Conservation (phyloP, 371 early-diverging fungal genomes). For the Zychaea mexicana region DNA sequence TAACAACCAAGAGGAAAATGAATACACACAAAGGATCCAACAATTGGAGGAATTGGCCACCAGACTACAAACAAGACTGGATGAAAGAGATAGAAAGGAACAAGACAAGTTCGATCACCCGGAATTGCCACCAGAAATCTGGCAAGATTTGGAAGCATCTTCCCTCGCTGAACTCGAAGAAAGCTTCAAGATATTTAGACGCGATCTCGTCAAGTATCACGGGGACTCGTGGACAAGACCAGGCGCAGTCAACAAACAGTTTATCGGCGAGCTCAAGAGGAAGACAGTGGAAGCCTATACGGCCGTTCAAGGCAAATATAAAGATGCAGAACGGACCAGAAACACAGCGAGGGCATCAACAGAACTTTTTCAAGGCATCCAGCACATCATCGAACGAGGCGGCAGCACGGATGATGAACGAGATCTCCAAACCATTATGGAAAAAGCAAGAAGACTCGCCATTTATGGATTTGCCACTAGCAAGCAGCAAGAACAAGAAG, state of each 20-base stretch:
- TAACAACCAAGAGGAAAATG: neutral
- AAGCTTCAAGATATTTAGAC: neutral
- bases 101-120: no score
- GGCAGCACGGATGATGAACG: conserved; percentile 1
- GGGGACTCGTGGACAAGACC: conserved; percentile 6
- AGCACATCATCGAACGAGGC: neutral
- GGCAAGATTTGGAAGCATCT: neutral
- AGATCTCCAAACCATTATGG: neutral
- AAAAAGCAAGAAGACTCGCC: conserved; percentile 9
- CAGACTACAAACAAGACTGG: neutral
- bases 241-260: conserved; percentile 9
- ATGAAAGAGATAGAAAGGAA: neutral
- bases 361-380: conserved; percentile 9
- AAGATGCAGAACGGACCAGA: conserved; percentile 6
- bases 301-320: neutral
- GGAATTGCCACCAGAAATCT: neutral
- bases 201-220: neutral
- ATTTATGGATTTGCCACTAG: conserved; percentile 12
- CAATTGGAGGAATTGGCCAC: neutral
- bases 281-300: neutral
- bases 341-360: conserved; percentile 9
- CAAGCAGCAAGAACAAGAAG: conserved; percentile 8
- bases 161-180: neutral
- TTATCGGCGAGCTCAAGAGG: neutral
- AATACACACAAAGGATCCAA: neutral